A percentile compares a stretch with the other conserved stretches of the same genome.
phyloP scores from a whole-genome alignment of 2,329 filamentous ascomycete genomes.

The Rhinocladiella similis region DNA sequence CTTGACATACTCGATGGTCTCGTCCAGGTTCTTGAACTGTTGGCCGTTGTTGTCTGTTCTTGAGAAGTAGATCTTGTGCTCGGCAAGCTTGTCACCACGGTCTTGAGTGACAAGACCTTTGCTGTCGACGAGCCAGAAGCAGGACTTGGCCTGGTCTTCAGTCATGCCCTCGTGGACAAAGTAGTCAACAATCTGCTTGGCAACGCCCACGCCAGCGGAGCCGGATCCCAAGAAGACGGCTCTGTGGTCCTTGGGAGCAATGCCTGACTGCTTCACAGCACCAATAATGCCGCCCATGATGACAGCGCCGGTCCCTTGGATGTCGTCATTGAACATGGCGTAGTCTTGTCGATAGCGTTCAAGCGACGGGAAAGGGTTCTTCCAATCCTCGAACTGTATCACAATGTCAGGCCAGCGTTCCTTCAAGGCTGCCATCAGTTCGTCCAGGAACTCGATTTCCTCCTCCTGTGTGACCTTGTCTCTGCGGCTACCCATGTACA shows the following conservation, averaged over 20 bases:
- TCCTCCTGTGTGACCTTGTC: constrained; percentile 76
- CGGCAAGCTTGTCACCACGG: constrained; percentile 87
- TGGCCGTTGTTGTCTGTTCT: constrained; percentile 65
- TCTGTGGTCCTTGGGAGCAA: constrained; percentile 84
- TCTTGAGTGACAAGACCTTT: constrained; percentile 92
- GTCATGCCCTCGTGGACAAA: constrained; percentile 90
- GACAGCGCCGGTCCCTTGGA: constrained; percentile 95
- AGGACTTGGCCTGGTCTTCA: constrained; percentile 80
- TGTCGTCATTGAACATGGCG: constrained; percentile 98
- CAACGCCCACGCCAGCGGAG: constrained; percentile 93
- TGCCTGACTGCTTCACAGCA: constrained; percentile 77
- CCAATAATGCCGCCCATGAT: constrained; percentile 80
- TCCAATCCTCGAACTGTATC: constrained; percentile 97
- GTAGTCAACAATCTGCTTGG: constrained; percentile 96
- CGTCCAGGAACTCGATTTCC: constrained; percentile 90
- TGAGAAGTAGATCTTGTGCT: constrained; percentile 75
- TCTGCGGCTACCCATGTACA: constrained; percentile 87
- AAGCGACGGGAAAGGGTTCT: constrained; percentile 93
- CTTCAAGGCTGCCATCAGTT: constrained; percentile 89
- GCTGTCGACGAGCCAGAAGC: constrained; percentile 97
- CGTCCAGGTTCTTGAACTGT: constrained; percentile 75
- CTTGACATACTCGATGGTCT: constrained; percentile 92
- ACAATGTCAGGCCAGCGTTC: constrained; percentile 73
- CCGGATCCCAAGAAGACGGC: constrained; percentile 96
- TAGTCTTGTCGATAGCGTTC: constrained; percentile 85